phyloP scores from a whole-genome alignment of 2,329 filamentous ascomycete genomes.

The Scedosporium apiospermum region DNA sequence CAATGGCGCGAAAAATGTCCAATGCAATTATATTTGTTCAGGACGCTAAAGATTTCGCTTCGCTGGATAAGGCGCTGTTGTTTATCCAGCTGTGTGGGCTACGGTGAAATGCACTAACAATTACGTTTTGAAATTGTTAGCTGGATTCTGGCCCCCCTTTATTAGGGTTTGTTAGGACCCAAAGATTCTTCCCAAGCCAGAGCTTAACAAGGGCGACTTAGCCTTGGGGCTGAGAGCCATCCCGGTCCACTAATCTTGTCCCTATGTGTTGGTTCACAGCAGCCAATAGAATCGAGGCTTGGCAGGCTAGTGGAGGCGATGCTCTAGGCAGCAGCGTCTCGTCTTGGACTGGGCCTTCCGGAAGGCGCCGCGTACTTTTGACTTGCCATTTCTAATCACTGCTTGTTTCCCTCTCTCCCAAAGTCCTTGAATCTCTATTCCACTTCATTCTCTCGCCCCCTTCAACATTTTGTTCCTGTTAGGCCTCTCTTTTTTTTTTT shows the following conservation, averaged over 20 bases:
- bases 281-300: conserved; percentile 1
- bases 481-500: background rate
- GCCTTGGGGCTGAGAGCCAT: conserved; percentile 3
- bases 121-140: background rate
- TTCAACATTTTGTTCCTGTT: background rate
- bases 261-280: background rate
- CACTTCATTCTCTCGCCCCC: background rate
- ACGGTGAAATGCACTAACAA: background rate
- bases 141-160: background rate
- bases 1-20: too few relatives aligned
- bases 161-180: background rate
- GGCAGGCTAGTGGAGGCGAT: conserved; percentile 4
- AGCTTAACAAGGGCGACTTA: background rate
- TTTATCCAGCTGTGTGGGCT: background rate
- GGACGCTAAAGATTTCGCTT: background rate
- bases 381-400: conserved; percentile 1
- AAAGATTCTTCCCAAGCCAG: background rate
- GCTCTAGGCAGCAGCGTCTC: conserved; percentile 8
- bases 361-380: background rate
- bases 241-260: background rate
- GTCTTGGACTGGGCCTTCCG: background rate
- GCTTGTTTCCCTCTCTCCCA: conserved; percentile 13
- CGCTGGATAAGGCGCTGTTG: background rate
- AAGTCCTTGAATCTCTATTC: conserved; percentile 1
- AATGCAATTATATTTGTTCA: background rate